These are phyloP conservation scores for Rhodofomes roseus DNA, from an alignment of 1,284 basidiomycete genomes.

Conservation along the genomic window DNA sequence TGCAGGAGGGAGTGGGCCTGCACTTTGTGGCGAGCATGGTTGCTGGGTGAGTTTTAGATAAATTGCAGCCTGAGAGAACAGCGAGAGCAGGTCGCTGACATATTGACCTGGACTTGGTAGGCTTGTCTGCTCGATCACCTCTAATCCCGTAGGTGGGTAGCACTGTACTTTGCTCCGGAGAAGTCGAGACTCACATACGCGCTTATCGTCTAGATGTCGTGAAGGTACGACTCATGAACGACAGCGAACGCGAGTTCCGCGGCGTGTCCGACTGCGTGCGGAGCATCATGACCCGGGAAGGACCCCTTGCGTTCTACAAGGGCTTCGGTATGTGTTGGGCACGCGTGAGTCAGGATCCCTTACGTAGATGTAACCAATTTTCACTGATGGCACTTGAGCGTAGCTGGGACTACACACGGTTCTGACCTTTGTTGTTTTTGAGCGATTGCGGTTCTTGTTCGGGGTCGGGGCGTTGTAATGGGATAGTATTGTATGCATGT, in stretches of 20 bases:
- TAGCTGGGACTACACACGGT: slow-evolving; percentile 37
- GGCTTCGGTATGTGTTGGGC: slow-evolving; percentile 40
- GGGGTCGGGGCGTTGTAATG: slow-evolving; percentile 33
- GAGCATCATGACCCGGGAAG: slow-evolving; percentile 30
- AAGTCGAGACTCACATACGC: too few relatives aligned
- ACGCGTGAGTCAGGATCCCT: slow-evolving; percentile 24
- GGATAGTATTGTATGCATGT: too few relatives aligned
- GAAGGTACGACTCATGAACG: slow-evolving; percentile 40
- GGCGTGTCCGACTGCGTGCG: slow-evolving; percentile 31
- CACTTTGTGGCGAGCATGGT: slow-evolving; percentile 35
- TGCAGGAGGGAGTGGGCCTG: slow-evolving; percentile 33
- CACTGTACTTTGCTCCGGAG: not conserved
- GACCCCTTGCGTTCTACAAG: slow-evolving; percentile 34
- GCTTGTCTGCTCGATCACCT: slow-evolving; percentile 36
- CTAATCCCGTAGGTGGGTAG: slow-evolving; percentile 35
- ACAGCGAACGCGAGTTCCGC: slow-evolving; percentile 30
- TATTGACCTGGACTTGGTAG: slow-evolving; percentile 11
- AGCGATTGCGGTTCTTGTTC: slow-evolving; percentile 28
- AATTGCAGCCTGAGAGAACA: not conserved
- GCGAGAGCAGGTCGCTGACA: not conserved
- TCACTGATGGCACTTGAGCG: not conserved
- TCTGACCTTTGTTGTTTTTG: slow-evolving; percentile 34
- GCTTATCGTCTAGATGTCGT: slow-evolving; percentile 36
- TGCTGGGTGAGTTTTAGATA: slow-evolving; percentile 31
- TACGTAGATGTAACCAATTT: not conserved